A percentile compares a stretch with the other conserved stretches of the same genome.
Conservation (phyloP, 176 grass and related monocot species). For the Alloteropsis semialata region DNA sequence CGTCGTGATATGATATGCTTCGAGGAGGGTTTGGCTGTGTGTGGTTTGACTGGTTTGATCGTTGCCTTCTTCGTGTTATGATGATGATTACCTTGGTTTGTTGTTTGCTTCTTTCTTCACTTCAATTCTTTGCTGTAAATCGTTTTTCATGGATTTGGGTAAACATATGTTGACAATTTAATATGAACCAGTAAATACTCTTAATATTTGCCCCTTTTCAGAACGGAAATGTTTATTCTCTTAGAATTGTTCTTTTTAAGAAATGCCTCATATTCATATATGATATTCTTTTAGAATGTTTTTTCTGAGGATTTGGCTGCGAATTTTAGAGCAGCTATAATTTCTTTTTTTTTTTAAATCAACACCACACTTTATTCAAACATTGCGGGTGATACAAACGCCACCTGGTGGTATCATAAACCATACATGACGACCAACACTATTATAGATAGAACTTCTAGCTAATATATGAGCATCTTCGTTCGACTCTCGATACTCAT, state of each 20-base stretch:
- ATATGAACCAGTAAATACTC: background rate
- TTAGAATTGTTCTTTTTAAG: background rate
- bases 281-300: no score
- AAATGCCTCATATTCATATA: no score
- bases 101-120: background rate
- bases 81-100: background rate
- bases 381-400: no score
- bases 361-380: no score
- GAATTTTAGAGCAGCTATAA: background rate
- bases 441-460: no score
- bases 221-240: background rate
- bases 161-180: background rate
- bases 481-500: no score
- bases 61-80: background rate
- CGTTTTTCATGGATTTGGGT: background rate
- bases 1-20: background rate
- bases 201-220: background rate
- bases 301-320: no score
- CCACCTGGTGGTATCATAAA: no score
- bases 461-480: no score
- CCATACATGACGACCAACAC: no score
- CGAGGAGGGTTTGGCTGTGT: background rate
- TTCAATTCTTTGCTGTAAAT: slow-evolving; percentile 1
- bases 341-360: no score
- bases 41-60: slow-evolving; percentile 8